Percentiles rank a stretch among this genome's conserved stretches.
These are phyloP conservation scores for Penstemon newberryi DNA, from an alignment of 257 asterid genomes.

Conservation along the genomic window DNA sequence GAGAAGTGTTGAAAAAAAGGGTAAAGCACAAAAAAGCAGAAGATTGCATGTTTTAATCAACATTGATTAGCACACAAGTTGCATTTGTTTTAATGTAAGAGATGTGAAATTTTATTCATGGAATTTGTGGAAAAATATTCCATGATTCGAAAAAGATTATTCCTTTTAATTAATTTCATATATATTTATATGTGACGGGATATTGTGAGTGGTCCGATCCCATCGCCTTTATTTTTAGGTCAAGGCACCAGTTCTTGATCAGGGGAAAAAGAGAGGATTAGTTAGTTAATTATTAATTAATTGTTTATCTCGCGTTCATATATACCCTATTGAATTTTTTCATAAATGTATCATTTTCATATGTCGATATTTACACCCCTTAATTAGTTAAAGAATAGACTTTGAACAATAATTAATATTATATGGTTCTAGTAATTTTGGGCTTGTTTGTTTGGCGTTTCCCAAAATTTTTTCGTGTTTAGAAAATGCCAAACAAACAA, in stretches of 20 bases:
- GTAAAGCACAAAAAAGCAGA: constrained; percentile 9
- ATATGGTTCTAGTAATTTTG: too few species aligned
- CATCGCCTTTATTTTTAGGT: constrained; percentile 20
- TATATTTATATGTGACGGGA: constrained; percentile 6
- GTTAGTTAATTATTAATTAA: not conserved
- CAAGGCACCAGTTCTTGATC: constrained; percentile 18
- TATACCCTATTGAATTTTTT: too few species aligned
- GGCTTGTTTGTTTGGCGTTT: too few species aligned
- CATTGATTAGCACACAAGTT: constrained; percentile 21
- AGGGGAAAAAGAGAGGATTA: not conserved
- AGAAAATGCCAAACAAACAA: too few species aligned
- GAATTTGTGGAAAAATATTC: constrained; percentile 13
- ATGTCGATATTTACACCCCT: too few species aligned
- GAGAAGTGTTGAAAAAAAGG: constrained; percentile 6
- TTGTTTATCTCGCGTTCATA: not conserved
- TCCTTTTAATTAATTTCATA: constrained; percentile 18
- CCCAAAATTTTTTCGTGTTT: too few species aligned
- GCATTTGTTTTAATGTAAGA: constrained; percentile 19
- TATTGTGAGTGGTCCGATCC: constrained; percentile 11
- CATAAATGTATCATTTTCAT: too few species aligned
- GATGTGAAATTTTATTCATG: constrained; percentile 5
- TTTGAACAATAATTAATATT: too few species aligned
- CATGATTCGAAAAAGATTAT: constrained; percentile 30
- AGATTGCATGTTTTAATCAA: not conserved
- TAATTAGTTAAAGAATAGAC: too few species aligned